A percentile compares a stretch with the other conserved stretches of the same genome.
These are phyloP conservation scores for Herpetospermum pedunculosum DNA, from an alignment of 306 rosid species.

Conservation along the genomic window DNA sequence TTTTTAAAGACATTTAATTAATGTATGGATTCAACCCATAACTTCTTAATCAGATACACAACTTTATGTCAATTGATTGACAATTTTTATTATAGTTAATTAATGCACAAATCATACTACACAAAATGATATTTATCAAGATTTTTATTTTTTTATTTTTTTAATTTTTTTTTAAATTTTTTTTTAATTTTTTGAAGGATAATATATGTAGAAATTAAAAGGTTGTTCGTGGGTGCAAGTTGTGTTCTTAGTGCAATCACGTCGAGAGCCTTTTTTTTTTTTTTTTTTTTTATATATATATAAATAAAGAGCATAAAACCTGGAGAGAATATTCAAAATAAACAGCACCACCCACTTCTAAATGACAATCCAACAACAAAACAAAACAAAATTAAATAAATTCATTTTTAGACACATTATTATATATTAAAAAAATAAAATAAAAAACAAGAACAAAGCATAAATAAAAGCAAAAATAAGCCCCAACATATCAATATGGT, in stretches of 20 bases:
- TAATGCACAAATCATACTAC: too few relatives aligned
- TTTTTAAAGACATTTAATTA: too few relatives aligned
- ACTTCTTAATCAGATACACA: too few relatives aligned
- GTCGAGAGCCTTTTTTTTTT: slow-evolving; percentile 9
- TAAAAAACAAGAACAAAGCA: background rate
- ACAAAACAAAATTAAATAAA: background rate
- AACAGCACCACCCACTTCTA: slow-evolving; percentile 18
- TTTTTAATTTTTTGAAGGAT: too few relatives aligned
- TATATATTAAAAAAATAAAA: background rate
- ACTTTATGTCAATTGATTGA: too few relatives aligned
- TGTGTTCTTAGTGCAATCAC: slow-evolving; percentile 11
- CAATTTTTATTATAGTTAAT: too few relatives aligned
- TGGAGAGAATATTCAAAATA: slow-evolving; percentile 29
- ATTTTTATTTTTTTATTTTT: too few relatives aligned
- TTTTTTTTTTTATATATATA: background rate
- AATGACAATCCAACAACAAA: background rate
- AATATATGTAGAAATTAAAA: background rate
- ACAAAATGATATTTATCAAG: too few relatives aligned
- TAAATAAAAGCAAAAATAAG: background rate
- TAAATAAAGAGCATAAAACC: slow-evolving; percentile 29
- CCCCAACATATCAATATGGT: slow-evolving; percentile 4
- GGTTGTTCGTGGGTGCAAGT: background rate
- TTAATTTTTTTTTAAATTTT: too few relatives aligned
- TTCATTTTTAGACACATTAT: background rate
- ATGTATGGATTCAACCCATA: too few relatives aligned